A percentile compares a stretch with the other conserved stretches of the same genome.
These are phyloP conservation scores for Lachnellula cervina DNA, from an alignment of 2,329 filamentous ascomycete genomes.

Conservation along the genomic window DNA sequence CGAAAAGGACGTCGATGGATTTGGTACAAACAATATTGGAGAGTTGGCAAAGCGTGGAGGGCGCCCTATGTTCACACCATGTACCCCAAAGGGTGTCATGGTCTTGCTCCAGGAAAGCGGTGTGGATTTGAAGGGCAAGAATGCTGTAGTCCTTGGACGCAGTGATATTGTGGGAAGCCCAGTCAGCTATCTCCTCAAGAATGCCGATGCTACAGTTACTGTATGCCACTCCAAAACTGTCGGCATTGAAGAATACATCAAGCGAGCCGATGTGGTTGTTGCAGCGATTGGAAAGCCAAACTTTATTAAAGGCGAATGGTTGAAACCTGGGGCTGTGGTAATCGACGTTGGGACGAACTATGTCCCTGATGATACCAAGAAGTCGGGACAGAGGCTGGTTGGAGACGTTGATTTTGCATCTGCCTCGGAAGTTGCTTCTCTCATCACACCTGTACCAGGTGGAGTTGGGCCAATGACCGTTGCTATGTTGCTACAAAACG, in stretches of 20 bases:
- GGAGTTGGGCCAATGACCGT: conserved; percentile 99
- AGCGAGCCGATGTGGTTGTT: conserved; percentile 81
- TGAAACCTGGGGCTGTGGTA: conserved; percentile 91
- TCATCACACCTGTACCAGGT: conserved; percentile 93
- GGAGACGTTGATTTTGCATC: conserved; percentile 92
- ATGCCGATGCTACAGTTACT: conserved; percentile 94
- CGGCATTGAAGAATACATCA: conserved; percentile 67
- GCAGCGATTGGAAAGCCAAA: conserved; percentile 84
- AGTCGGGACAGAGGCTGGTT: conserved; percentile 86
- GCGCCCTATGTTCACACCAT: conserved; percentile 82
- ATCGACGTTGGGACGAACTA: conserved; percentile 99
- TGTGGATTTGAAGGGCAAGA: conserved; percentile 80
- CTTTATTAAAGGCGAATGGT: conserved; percentile 91
- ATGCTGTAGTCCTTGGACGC: conserved; percentile 87
- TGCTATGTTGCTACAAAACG: conserved; percentile 95
- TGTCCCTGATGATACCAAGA: conserved; percentile 81
- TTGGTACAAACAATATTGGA: conserved; percentile 89
- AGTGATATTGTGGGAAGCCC: conserved; percentile 98
- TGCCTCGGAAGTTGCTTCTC: conserved; percentile 77
- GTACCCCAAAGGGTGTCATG: conserved; percentile 97
- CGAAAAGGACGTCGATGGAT: conserved; percentile 97
- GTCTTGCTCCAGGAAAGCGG: conserved; percentile 79
- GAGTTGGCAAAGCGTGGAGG: conserved; percentile 95
- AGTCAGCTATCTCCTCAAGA: conserved; percentile 91
- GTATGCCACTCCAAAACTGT: conserved; percentile 89